Conservation (phyloP, 2,329 filamentous ascomycete genomes). For the Metarhizium robertsii region DNA sequence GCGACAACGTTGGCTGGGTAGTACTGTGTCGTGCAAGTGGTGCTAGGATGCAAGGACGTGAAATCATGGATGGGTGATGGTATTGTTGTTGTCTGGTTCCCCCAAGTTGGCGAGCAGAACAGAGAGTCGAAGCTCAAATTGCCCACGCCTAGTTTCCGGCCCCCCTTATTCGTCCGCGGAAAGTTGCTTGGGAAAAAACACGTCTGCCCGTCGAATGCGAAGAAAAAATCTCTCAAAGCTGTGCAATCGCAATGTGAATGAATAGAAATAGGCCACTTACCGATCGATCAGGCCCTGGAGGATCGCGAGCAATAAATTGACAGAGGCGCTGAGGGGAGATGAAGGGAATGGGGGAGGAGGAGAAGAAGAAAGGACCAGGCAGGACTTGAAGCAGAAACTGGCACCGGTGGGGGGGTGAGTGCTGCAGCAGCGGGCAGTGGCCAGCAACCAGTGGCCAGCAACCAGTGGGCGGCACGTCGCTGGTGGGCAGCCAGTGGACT, state of each 20-base stretch:
- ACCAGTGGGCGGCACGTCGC: no score
- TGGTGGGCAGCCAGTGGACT: no score
- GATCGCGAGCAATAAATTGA: conserved; percentile 1
- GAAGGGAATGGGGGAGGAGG: background rate
- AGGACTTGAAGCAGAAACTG: background rate
- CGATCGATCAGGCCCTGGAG: background rate
- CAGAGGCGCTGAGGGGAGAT: conserved; percentile 1
- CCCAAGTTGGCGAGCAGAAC: background rate
- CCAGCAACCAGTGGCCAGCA: background rate
- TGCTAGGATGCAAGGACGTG: background rate
- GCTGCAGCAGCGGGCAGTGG: background rate
- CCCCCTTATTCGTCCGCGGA: background rate
- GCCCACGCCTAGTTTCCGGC: background rate
- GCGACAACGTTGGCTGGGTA: background rate
- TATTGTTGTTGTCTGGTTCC: background rate
- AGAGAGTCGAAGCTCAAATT: background rate
- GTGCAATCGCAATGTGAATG: background rate
- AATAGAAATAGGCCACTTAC: conserved; percentile 1
- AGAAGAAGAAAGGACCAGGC: background rate
- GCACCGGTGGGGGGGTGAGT: no score
- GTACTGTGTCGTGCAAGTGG: background rate
- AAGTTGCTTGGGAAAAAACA: background rate
- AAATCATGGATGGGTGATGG: background rate
- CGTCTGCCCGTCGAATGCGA: background rate
- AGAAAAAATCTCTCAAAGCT: background rate